Evolutionary conservation across 352 stramenopile species (phyloP).

Genomic region (Phytophthora aleatoria): DNA sequence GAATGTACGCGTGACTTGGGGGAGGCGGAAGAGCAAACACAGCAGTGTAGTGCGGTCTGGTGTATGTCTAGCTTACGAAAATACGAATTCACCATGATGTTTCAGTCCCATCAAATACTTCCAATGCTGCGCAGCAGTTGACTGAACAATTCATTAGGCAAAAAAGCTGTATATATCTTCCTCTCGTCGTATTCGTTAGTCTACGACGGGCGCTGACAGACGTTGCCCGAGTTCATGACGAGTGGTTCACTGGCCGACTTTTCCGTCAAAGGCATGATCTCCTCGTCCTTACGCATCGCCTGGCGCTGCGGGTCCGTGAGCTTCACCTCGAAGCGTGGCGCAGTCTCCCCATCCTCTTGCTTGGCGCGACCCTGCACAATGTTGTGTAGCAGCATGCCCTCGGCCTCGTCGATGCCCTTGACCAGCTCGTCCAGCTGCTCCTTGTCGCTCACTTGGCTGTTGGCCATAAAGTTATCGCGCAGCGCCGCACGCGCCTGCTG

Average conservation of each 20-base stretch:
- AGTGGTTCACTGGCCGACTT: conserved; percentile 74
- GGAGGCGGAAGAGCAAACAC: background rate
- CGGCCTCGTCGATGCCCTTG: conserved; percentile 80
- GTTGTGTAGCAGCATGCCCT: conserved; percentile 85
- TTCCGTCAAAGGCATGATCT: conserved; percentile 78
- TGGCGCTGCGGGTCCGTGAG: conserved; percentile 81
- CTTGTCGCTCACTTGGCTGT: conserved; percentile 62
- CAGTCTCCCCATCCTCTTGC: conserved; percentile 29
- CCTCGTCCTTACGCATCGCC: conserved; percentile 84
- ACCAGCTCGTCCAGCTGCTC: conserved; percentile 61
- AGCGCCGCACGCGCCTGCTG: conserved; percentile 60
- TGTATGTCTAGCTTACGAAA: background rate
- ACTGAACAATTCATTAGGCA: background rate
- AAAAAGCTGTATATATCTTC: conserved; percentile 15
- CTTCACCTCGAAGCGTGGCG: conserved; percentile 69
- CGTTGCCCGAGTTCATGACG: conserved; percentile 83
- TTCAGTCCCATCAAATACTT: background rate
- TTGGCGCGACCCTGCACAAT: conserved; percentile 83
- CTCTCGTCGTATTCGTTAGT: background rate
- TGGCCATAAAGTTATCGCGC: conserved; percentile 72
- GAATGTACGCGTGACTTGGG: conserved; percentile 9
- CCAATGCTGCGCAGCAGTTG: background rate
- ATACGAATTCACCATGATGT: conserved; percentile 7
- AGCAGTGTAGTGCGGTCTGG: background rate
- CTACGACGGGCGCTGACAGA: conserved; percentile 64